phyloP scores from a whole-genome alignment of 108 stramenopile genomes.

The Nitzschia palea region DNA sequence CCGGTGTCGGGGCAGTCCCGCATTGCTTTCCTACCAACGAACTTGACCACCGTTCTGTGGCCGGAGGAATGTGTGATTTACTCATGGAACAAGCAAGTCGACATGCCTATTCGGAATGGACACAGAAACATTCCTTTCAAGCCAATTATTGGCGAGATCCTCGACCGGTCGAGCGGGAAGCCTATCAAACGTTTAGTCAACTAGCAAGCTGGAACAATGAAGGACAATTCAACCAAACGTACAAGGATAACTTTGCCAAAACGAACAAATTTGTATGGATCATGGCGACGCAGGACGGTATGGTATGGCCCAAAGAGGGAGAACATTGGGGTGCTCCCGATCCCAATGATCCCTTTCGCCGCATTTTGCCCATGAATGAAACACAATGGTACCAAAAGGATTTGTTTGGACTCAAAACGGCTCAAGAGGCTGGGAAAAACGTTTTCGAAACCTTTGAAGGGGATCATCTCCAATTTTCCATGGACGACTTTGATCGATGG shows the following conservation, averaged over 20 bases:
- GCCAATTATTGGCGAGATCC: constrained; percentile 77
- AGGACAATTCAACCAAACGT: constrained; percentile 38
- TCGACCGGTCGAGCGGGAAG: constrained; percentile 15
- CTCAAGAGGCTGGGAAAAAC: constrained; percentile 62
- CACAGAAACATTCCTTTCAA: constrained; percentile 68
- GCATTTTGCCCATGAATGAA: constrained; percentile 52
- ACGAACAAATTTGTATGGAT: constrained; percentile 66
- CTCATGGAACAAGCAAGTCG: constrained; percentile 62
- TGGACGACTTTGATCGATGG: constrained; percentile 60
- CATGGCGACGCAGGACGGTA: constrained; percentile 60
- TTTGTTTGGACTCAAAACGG: constrained; percentile 68
- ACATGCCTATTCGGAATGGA: constrained; percentile 57
- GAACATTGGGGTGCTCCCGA: constrained; percentile 76
- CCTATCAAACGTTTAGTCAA: constrained; percentile 56
- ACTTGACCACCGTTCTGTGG: not conserved
- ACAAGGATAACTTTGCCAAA: constrained; percentile 50
- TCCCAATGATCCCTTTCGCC: constrained; percentile 45
- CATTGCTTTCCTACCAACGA: constrained; percentile 48
- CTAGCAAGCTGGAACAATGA: constrained; percentile 76
- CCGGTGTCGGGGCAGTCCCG: constrained; percentile 74
- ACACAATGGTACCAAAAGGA: constrained; percentile 69
- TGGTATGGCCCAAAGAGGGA: constrained; percentile 79
- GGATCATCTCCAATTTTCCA: constrained; percentile 64
- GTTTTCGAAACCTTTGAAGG: constrained; percentile 58
- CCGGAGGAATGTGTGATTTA: constrained; percentile 44